A percentile compares a stretch with the other conserved stretches of the same genome.
Evolutionary conservation across 1,284 basidiomycete species (phyloP).

Genomic region (Hymenochaete sp.): DNA sequence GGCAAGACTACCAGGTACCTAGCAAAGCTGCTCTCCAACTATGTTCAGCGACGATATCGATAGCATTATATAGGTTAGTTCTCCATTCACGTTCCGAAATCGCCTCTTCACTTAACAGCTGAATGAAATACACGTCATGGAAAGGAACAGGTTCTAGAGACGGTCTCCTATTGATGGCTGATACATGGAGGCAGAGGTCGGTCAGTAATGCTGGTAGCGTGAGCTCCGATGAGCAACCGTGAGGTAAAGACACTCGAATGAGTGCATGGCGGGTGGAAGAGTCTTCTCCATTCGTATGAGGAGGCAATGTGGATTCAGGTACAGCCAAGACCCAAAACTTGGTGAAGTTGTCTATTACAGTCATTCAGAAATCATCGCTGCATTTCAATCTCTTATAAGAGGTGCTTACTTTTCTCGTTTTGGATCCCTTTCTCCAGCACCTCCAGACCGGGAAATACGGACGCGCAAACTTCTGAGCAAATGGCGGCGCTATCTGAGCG

Average conservation of each 20-base stretch:
- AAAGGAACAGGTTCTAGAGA: conserved; percentile 39
- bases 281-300: conserved; percentile 17
- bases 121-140: conserved; percentile 52
- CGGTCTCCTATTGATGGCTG: conserved; percentile 60
- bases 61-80: too few relatives aligned
- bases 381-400: neutral
- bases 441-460: conserved; percentile 48
- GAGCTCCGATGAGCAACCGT: conserved; percentile 18
- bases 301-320: conserved; percentile 24
- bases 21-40: too few relatives aligned
- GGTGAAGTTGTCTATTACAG: conserved; percentile 48
- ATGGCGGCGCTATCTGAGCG: conserved; percentile 51
- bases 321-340: conserved; percentile 50
- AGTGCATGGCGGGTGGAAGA: neutral
- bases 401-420: conserved; percentile 43
- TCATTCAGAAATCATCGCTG: neutral
- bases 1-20: too few relatives aligned
- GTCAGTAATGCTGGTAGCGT: too few relatives aligned
- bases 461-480: conserved; percentile 55
- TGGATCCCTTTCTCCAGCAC: conserved; percentile 55
- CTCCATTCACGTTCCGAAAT: too few relatives aligned
- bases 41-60: too few relatives aligned
- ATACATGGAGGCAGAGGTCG: too few relatives aligned
- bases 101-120: too few relatives aligned
- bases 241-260: neutral